Evolutionary conservation across 2,329 filamentous ascomycete genomes (phyloP).

Genomic region (Ascocoryne sarcoides): DNA sequence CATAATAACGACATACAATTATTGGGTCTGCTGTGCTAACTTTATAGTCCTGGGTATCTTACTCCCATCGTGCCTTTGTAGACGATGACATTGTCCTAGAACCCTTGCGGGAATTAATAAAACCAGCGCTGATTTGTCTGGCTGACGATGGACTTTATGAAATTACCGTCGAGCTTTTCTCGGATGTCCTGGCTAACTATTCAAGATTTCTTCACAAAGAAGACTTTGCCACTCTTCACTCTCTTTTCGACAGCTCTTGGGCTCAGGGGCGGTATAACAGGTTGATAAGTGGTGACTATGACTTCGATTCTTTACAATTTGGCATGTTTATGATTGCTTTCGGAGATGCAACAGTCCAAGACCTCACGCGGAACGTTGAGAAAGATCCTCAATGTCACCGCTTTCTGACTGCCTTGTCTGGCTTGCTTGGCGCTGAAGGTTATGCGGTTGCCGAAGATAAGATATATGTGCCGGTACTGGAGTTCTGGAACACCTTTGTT

Average conservation of each 20-base stretch:
- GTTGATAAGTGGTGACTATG: conserved; percentile 50
- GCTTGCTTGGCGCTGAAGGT: conserved; percentile 57
- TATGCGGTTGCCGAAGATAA: conserved; percentile 64
- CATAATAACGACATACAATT: too few species aligned
- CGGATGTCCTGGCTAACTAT: conserved; percentile 56
- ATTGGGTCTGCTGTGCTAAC: conserved; percentile 9
- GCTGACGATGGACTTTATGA: conserved; percentile 49
- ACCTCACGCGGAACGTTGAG: conserved; percentile 46
- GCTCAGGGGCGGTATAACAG: conserved; percentile 45
- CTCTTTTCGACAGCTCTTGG: conserved; percentile 54
- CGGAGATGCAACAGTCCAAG: conserved; percentile 54
- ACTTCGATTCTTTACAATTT: conserved; percentile 57
- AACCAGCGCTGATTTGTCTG: conserved; percentile 52
- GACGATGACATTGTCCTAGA: conserved; percentile 48
- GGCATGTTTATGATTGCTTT: conserved; percentile 60
- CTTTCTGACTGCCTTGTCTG: conserved; percentile 51
- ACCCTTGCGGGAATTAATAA: conserved; percentile 50
- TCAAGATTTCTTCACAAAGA: conserved; percentile 50
- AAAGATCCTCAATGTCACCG: conserved; percentile 38
- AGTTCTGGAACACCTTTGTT: conserved; percentile 74
- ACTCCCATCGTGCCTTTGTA: conserved; percentile 56
- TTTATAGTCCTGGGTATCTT: conserved; percentile 61
- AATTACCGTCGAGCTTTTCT: conserved; percentile 53
- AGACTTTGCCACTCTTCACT: conserved; percentile 48
- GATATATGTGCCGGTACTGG: conserved; percentile 62